Evolutionary conservation across 2,329 filamentous ascomycete genomes (phyloP).

Genomic region (Juglanconis oblonga): DNA sequence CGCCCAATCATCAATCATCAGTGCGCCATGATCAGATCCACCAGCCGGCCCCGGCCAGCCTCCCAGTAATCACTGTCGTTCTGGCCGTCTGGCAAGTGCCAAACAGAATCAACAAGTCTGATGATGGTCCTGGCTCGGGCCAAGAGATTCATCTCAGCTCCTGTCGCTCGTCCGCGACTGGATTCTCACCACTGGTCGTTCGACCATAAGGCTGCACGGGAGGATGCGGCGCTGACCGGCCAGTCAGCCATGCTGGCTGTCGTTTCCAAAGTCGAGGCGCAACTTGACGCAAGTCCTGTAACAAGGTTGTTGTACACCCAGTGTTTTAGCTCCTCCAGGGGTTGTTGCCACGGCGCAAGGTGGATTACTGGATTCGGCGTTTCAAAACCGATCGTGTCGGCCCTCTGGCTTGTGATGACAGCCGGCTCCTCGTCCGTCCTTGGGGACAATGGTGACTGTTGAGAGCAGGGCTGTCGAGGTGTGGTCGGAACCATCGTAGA

Average conservation of each 20-base stretch:
- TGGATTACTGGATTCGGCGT: slow-evolving; percentile 14
- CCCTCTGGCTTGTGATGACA: neutral
- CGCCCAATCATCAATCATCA: neutral
- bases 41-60: neutral
- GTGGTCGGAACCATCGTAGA: too few species aligned
- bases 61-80: neutral
- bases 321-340: slow-evolving; percentile 12
- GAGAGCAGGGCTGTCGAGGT: too few species aligned
- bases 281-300: slow-evolving; percentile 38
- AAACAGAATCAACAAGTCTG: neutral
- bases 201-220: too few species aligned
- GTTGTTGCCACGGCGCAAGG: slow-evolving; percentile 2
- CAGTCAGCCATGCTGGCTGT: neutral
- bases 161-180: neutral
- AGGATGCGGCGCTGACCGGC: neutral
- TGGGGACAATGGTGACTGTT: too few species aligned
- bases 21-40: neutral
- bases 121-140: neutral
- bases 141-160: neutral
- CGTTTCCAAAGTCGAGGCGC: slow-evolving; percentile 26
- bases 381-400: slow-evolving; percentile 10
- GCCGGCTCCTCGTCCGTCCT: too few species aligned
- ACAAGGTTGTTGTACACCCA: slow-evolving; percentile 23
- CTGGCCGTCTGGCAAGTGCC: neutral
- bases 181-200: neutral